Percentiles rank a stretch among this genome's conserved stretches.
Conservation (phyloP, 176 grass and related monocot genomes). For the Carex cristatella region DNA sequence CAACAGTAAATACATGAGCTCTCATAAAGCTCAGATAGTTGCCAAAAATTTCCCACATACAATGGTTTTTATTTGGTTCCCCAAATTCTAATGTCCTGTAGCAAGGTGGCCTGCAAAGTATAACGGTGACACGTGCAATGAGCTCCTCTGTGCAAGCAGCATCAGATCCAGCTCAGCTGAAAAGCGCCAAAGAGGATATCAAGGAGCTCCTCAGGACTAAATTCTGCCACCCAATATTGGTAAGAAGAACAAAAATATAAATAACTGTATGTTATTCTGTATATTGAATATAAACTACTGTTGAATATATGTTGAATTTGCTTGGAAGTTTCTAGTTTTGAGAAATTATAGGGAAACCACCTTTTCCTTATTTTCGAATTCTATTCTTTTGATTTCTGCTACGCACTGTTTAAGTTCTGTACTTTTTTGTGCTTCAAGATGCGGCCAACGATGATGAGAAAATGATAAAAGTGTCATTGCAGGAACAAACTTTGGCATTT, state of each 20-base stretch:
- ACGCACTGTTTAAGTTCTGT: neutral
- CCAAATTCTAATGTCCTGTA: neutral
- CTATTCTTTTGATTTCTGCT: neutral
- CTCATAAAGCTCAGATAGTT: neutral
- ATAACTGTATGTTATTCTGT: neutral
- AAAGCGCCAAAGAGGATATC: conserved; percentile 56
- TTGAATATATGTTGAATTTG: neutral
- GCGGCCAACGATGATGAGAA: neutral
- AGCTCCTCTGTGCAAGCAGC: conserved; percentile 11
- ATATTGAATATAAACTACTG: neutral
- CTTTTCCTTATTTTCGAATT: neutral
- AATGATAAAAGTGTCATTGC: neutral
- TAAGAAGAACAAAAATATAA: conserved; percentile 12
- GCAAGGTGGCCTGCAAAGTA: neutral
- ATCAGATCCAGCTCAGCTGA: conserved; percentile 33
- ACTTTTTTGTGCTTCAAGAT: neutral
- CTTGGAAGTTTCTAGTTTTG: neutral
- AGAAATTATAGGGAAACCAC: neutral
- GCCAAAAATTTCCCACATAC: neutral
- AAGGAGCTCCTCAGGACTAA: conserved; percentile 55
- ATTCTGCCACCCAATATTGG: conserved; percentile 78
- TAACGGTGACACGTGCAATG: conserved; percentile 16
- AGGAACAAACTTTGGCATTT: neutral
- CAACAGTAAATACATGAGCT: neutral
- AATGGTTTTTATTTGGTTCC: neutral